These are phyloP conservation scores for Fusarium coicis DNA, from an alignment of 2,329 filamentous ascomycete genomes.

Conservation along the genomic window DNA sequence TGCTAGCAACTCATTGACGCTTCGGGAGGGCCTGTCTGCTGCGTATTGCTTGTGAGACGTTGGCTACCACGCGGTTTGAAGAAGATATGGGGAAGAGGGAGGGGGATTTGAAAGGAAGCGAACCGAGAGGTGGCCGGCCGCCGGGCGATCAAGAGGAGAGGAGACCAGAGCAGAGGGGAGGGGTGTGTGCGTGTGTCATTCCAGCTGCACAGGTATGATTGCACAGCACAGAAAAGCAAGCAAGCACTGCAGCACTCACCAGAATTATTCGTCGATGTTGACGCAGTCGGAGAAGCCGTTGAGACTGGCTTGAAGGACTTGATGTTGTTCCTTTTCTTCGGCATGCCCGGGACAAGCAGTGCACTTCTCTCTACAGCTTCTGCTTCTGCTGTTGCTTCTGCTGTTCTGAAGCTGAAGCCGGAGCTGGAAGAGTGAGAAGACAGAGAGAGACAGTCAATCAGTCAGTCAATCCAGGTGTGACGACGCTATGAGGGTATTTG, in stretches of 20 bases:
- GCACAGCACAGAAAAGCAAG: background rate
- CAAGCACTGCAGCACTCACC: slow-evolving; percentile 38
- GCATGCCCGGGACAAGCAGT: slow-evolving; percentile 58
- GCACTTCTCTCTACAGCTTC: background rate
- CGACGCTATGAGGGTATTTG: slow-evolving; percentile 25
- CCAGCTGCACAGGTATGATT: background rate
- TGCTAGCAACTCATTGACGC: slow-evolving; percentile 71
- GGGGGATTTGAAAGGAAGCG: slow-evolving; percentile 36
- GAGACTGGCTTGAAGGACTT: slow-evolving; percentile 69
- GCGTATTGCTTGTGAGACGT: slow-evolving; percentile 43
- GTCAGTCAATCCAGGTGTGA: slow-evolving; percentile 22
- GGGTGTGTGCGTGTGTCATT: slow-evolving; percentile 31
- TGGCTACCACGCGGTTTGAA: slow-evolving; percentile 44
- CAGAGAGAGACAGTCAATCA: background rate
- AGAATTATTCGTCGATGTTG: slow-evolving; percentile 39
- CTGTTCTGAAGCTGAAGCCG: slow-evolving; percentile 4
- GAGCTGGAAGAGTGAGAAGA: slow-evolving; percentile 6
- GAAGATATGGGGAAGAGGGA: slow-evolving; percentile 28
- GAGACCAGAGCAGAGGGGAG: background rate
- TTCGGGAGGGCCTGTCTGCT: slow-evolving; percentile 49
- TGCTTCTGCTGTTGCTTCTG: no score
- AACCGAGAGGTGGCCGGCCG: slow-evolving; percentile 39
- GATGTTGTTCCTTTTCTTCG: slow-evolving; percentile 69
- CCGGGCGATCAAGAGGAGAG: slow-evolving; percentile 16
- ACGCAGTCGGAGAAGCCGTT: slow-evolving; percentile 58